These are phyloP conservation scores for Saturnispora ahearnii DNA, from an alignment of 805 yeast genomes.

Conservation along the genomic window DNA sequence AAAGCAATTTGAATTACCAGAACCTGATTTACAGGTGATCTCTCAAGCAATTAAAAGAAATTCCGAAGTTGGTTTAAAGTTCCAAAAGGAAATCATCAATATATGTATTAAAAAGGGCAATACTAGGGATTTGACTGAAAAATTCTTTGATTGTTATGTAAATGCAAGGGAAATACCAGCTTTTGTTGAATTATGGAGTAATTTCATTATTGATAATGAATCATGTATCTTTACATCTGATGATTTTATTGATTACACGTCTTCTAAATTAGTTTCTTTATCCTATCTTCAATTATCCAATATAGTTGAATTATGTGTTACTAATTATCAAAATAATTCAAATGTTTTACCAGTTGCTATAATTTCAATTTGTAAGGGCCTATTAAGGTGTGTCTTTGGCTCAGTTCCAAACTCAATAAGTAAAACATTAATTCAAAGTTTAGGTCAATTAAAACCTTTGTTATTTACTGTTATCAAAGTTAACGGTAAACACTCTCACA, in stretches of 20 bases:
- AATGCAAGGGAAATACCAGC: slow-evolving; percentile 49
- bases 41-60: slow-evolving; percentile 43
- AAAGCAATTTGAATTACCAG: slow-evolving; percentile 17
- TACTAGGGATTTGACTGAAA: slow-evolving; percentile 5
- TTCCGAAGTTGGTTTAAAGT: slow-evolving; percentile 46
- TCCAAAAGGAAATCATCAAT: slow-evolving; percentile 29
- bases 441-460: slow-evolving; percentile 12
- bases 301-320: slow-evolving; percentile 19
- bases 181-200: slow-evolving; percentile 42
- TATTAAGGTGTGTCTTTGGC: slow-evolving; percentile 26
- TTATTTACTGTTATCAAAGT: slow-evolving; percentile 21
- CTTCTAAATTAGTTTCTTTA: slow-evolving; percentile 34
- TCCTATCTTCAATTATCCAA: slow-evolving; percentile 38
- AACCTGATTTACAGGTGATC: slow-evolving; percentile 35
- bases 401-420: slow-evolving; percentile 24
- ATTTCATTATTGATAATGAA: slow-evolving; percentile 11
- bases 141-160: slow-evolving; percentile 33
- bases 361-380: slow-evolving; percentile 33
- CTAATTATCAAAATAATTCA: slow-evolving; percentile 8
- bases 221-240: slow-evolving; percentile 14
- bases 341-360: slow-evolving; percentile 14
- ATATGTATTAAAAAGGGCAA: background rate
- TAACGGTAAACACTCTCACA: slow-evolving; percentile 30
- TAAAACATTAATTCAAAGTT: slow-evolving; percentile 14
- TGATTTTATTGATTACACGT: slow-evolving; percentile 29